These are phyloP conservation scores for Erodium moschatum DNA, from an alignment of 441 rosid genomes.

Conservation along the genomic window DNA sequence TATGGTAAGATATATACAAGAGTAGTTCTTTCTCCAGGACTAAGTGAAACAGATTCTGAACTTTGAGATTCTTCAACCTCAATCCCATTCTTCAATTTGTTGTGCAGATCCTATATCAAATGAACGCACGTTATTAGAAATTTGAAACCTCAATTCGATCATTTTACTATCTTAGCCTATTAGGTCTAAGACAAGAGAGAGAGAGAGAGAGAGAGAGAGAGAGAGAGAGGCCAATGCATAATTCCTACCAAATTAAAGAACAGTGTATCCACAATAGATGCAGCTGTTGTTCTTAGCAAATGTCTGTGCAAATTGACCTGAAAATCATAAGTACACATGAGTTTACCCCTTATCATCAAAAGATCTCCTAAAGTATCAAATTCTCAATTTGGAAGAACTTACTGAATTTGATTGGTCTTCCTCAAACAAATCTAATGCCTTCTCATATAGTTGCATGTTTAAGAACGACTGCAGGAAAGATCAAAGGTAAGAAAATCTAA, in stretches of 20 bases:
- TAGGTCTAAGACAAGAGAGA: constrained; percentile 1
- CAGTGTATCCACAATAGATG: constrained; percentile 57
- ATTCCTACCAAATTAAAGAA: constrained; percentile 60
- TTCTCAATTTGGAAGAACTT: constrained; percentile 31
- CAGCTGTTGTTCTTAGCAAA: constrained; percentile 73
- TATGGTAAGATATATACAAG: constrained; percentile 40
- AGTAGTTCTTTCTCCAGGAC: constrained; percentile 53
- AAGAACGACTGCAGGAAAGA: constrained; percentile 58
- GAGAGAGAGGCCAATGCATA: constrained; percentile 17
- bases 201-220: constrained; percentile 3
- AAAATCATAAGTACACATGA: constrained; percentile 22
- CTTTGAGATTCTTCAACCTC: constrained; percentile 56
- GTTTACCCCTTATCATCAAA: constrained; percentile 22
- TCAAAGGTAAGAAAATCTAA: constrained; percentile 5
- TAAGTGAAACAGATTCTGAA: constrained; percentile 42
- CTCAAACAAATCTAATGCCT: constrained; percentile 79
- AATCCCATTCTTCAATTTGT: constrained; percentile 72
- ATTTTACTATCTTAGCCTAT: constrained; percentile 16
- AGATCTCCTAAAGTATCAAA: constrained; percentile 15
- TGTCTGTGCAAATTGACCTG: constrained; percentile 88
- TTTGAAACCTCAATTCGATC: constrained; percentile 8
- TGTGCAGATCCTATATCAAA: constrained; percentile 51
- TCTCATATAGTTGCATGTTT: constrained; percentile 85
- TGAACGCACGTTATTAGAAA: constrained; percentile 19
- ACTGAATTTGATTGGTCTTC: constrained; percentile 84